These are phyloP conservation scores for Nidula niveotomentosa DNA, from an alignment of 1,284 basidiomycete species.

Conservation along the genomic window DNA sequence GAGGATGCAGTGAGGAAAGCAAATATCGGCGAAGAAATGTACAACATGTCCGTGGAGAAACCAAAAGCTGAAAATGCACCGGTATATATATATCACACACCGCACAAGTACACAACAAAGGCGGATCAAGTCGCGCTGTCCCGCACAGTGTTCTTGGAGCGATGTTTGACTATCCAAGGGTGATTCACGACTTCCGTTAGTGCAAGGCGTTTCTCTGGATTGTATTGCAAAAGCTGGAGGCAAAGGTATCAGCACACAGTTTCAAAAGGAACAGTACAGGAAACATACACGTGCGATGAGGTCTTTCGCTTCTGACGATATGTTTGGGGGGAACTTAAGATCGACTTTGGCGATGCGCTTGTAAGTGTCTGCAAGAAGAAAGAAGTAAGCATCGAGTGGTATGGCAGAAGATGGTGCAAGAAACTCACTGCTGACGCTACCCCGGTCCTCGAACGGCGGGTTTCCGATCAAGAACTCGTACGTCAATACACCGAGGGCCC, in stretches of 20 bases:
- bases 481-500: constrained; percentile 95
- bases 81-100: background rate
- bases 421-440: constrained; percentile 66
- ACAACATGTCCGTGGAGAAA: background rate
- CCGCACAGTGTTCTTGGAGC: background rate
- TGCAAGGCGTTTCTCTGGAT: constrained; percentile 82
- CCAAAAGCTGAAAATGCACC: background rate
- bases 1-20: no score
- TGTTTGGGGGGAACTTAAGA: constrained; percentile 61
- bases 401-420: constrained; percentile 3
- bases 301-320: constrained; percentile 38
- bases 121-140: constrained; percentile 1
- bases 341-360: constrained; percentile 84
- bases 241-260: background rate
- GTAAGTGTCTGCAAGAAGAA: constrained; percentile 69
- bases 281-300: constrained; percentile 37
- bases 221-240: constrained; percentile 82
- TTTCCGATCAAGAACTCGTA: constrained; percentile 94
- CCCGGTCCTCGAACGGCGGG: constrained; percentile 93
- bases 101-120: background rate
- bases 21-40: no score
- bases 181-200: constrained; percentile 82
- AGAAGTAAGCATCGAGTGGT: background rate
- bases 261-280: background rate
- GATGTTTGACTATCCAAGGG: constrained; percentile 91